Base-by-base conservation (phyloP, 305 asterid species). In the Fraxinus xanthoxyloides region DNA sequence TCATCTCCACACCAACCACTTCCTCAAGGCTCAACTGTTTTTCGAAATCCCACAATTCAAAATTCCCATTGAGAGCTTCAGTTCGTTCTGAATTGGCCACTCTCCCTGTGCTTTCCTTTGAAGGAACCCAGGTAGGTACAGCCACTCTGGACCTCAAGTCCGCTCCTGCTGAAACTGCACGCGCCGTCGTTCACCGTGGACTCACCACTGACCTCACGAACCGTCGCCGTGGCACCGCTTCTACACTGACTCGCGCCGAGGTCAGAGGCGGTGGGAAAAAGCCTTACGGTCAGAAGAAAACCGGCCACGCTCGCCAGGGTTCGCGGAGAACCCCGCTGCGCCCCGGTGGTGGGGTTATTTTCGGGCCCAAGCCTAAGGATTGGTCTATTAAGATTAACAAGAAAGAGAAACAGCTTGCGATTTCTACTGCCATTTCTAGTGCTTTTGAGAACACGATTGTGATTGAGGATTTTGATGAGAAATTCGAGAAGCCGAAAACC, bases 181-280 rank as follows among this genome's bases (percentile, higher is more conserved):
- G 98, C 79, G 91, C 98, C 81, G 98, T 96, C 88, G 98, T 96
- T 86, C 98, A 96, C 90, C 97, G 99, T 5, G 99, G 99, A 1
- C 73, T 96, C 85, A 85, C 87, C 79, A 92, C 99, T 74, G 99
- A 94, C 91, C 98, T 94, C 85, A 93, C 91, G 7, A 96, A 94
- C 87, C 87, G 91, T 79, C 98, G 98, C 46, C 93, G 97, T 35
- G 98, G 98, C 8, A 96, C 98, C 0, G 99, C 99, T 7, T 96
- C 99, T 23, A 96, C 98, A 67, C 98, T 96, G 79, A 96, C 98
- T 28, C 97, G 98, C 36, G 92, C 92, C 17, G 97, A 95, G 88
- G 99, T 95, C 19, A 90, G 97, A 9, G 99, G 98, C 0, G 99
- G 99, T 5, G 99, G 99, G 30, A 72, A 28, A 10, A 95, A 95